Evolutionary conservation across 371 early-diverging fungal genomes (phyloP), one percentile per base, ranked within the genome.

Genomic region (Cladochytrium tenue): DNA sequence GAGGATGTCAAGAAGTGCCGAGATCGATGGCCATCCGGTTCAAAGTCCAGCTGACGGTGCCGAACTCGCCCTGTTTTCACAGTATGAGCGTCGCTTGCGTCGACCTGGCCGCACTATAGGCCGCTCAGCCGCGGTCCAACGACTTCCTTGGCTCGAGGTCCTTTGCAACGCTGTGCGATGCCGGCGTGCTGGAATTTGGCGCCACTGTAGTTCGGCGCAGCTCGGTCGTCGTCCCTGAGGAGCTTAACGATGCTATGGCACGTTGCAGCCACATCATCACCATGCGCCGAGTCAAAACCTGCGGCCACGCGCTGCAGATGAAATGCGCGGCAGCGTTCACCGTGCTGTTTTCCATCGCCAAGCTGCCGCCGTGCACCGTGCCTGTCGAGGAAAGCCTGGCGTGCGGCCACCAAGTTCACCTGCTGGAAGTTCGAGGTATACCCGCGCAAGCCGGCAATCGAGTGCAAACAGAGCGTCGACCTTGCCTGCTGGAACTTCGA

Each of bases 341-440:
- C 50, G 32, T 67, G 5, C 28, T 57, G 31, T 35, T n/a, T 35
- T 3, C 63, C 34, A 13, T 1, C 31, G 36, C 23, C 4, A 60
- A 67, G 7, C 4, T 64, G 28, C 31, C 61, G 26, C 28, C 63
- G 13, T 69, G 69, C 32, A 31, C 2, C n/a, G 51, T 25, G n/a
- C 28, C 32, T 23, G 53, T 59, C 13, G 20, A 35, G 20, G 31
- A 32, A 5, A n/a, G 10, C 7, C 59, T 71, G 31, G 15, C 20
- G 20, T 71, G 72, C 32, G 72, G 72, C 7, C 72, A 71, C 36
- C 31, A 68, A 1, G n/a, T n/a, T n/a, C 43, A 43, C 13, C 7
- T 20, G 7, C 20, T 43, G 7, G 43, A 43, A 43, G 7, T 7
- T 20, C 43, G 43, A 43, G 20, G 20, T 43, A 43, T 43, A n/a